phyloP scores from a whole-genome alignment of 2,329 filamentous ascomycete species.

The Didymosphaeria variabile region DNA sequence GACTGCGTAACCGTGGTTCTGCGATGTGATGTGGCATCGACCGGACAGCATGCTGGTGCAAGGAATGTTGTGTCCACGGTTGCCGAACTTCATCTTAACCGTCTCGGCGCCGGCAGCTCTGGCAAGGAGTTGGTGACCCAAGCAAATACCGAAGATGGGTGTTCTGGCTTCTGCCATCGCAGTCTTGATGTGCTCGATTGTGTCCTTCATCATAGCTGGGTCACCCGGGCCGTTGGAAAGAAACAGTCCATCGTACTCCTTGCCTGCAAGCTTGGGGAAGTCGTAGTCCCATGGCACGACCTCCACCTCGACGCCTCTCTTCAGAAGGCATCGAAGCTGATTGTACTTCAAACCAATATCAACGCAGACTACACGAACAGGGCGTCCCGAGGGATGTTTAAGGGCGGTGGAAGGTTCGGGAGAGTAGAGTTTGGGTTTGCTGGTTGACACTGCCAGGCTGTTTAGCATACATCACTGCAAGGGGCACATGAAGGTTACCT shows the following conservation, averaged over 20 bases:
- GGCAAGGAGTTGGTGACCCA: constrained; percentile 92
- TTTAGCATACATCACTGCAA: constrained; percentile 28
- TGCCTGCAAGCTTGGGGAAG: constrained; percentile 77
- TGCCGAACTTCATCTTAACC: constrained; percentile 98
- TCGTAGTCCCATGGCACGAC: constrained; percentile 98
- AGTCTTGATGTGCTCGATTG: constrained; percentile 79
- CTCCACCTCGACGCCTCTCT: constrained; percentile 89
- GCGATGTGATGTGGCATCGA: constrained; percentile 97
- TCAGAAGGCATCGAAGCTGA: constrained; percentile 91
- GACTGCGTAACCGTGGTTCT: constrained; percentile 97
- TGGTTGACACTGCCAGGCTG: constrained; percentile 79
- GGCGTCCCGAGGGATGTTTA: constrained; percentile 87
- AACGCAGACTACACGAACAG: constrained; percentile 87
- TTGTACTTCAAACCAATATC: constrained; percentile 99
- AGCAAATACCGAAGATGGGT: constrained; percentile 94
- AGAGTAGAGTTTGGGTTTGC: constrained; percentile 83
- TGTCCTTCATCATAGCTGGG: constrained; percentile 82
- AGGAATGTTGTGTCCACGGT: constrained; percentile 97
- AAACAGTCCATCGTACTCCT: constrained; percentile 95
- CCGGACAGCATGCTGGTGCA: constrained; percentile 96
- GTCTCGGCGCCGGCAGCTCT: constrained; percentile 86
- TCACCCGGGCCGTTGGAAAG: constrained; percentile 98
- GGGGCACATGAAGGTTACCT: constrained; percentile 68
- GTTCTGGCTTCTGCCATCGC: constrained; percentile 81
- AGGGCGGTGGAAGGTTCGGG: constrained; percentile 76